Conservation (phyloP, 2,329 filamentous ascomycete species). For the Albophoma yamanashiensis region DNA sequence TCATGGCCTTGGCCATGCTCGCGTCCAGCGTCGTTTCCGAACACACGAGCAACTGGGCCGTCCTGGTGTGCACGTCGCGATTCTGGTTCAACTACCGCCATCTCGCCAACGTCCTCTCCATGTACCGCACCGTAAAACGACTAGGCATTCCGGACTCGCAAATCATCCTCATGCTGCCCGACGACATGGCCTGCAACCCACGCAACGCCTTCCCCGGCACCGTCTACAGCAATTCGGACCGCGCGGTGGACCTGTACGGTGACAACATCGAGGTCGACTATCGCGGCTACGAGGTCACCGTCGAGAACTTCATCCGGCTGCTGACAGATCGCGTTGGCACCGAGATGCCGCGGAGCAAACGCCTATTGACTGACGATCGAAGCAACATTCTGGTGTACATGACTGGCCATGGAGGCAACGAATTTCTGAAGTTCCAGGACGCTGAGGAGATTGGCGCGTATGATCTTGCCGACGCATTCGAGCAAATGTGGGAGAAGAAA, state of each 20-base stretch:
- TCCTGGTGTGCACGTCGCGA: slow-evolving; percentile 93
- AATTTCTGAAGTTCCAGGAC: slow-evolving; percentile 97
- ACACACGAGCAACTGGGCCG: slow-evolving; percentile 98
- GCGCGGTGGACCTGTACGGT: slow-evolving; percentile 90
- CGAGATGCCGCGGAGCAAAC: slow-evolving; percentile 90
- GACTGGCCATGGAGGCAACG: slow-evolving; percentile 96
- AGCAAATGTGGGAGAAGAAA: slow-evolving; percentile 99
- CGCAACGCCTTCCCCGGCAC: slow-evolving; percentile 96
- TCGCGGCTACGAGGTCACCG: slow-evolving; percentile 93
- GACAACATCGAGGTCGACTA: slow-evolving; percentile 99
- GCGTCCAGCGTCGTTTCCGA: slow-evolving; percentile 44
- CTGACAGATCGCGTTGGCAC: slow-evolving; percentile 90
- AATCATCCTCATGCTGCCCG: slow-evolving; percentile 99
- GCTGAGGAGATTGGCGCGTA: slow-evolving; percentile 95
- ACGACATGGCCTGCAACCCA: slow-evolving; percentile 99
- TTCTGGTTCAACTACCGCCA: slow-evolving; percentile 99
- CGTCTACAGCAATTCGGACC: slow-evolving; percentile 96
- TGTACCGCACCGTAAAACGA: slow-evolving; percentile 96
- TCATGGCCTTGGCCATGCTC: slow-evolving; percentile 37
- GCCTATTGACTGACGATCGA: slow-evolving; percentile 84
- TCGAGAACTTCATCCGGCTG: slow-evolving; percentile 95
- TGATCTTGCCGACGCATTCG: slow-evolving; percentile 92
- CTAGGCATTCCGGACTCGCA: slow-evolving; percentile 96
- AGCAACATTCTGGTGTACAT: slow-evolving; percentile 98
- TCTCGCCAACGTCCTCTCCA: slow-evolving; percentile 90